Base-by-base conservation (phyloP, 129 eudicot genomes). In the Lactuca sativa region DNA sequence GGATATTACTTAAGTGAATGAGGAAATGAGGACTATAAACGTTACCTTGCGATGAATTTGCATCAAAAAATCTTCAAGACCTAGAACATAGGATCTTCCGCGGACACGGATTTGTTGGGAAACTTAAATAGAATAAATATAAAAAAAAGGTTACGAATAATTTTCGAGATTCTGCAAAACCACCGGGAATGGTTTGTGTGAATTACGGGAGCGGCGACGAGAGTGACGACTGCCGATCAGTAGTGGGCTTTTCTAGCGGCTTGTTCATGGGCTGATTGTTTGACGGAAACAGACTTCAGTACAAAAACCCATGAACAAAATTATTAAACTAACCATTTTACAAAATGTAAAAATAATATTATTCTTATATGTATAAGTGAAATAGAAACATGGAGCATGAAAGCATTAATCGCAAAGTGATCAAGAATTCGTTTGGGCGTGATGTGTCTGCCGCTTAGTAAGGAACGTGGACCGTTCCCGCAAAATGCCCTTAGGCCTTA, bases 141-240 rank as follows among this genome's bases (percentile, higher is more conserved):
- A 25, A 25, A 3, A 9, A 53, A 53, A 16, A 17, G 30, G 43
- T 15, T 25, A 62, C 51, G 59, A 49, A 32, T 66, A 52, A 32
- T 34, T 43, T 21, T 67, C 71, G 53, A 66, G 59, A 32, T 14
- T 66, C 59, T 52, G 33, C 72, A 67, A 52, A 51, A 52, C 60
- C 61, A 52, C 33, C 12, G 31, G 10, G 71, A 66, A 48, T 30
- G 14, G 5, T 67, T 43, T 1, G 8, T 66, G 9, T 16, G 30
- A 52, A 53, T 53, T 6, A 17, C 31, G 30, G 30, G 30, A 53
- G 58, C 30, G 9, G 11, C 37, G 5, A 51, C 54, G 60, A 34
- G 6, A 14, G 43, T 36, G 36, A n/a, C n/a, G 21, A 47, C 52
- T 47, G 56, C 38, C 10, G 59, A 49, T 66, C 44, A 66, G 59